Evolutionary conservation across 2,329 filamentous ascomycete genomes (phyloP).

Genomic region (Colletotrichum truncatum): DNA sequence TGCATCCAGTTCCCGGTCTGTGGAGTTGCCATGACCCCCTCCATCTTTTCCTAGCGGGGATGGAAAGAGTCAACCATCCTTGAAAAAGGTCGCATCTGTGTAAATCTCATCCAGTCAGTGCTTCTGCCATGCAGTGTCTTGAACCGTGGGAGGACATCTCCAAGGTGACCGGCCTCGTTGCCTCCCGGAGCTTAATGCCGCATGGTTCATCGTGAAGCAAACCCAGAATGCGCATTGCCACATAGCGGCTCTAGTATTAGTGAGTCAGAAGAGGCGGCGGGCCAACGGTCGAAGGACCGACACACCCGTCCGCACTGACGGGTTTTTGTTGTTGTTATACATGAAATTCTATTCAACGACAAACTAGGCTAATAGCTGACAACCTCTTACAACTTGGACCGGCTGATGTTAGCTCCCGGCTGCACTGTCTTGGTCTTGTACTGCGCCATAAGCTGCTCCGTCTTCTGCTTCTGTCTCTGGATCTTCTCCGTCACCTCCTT

Average conservation of each 20-base stretch:
- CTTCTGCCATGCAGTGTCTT: not conserved
- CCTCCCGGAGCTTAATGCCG: slow-evolving; percentile 15
- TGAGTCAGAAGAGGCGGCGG: slow-evolving; percentile 28
- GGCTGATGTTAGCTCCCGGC: slow-evolving; percentile 61
- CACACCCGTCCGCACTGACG: not conserved
- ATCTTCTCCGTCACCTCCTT: slow-evolving; percentile 69
- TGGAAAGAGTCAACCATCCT: not conserved
- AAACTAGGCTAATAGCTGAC: not conserved
- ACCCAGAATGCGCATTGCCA: not conserved
- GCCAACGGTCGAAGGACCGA: slow-evolving; percentile 13
- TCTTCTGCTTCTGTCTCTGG: slow-evolving; percentile 70
- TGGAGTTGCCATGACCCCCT: slow-evolving; percentile 15
- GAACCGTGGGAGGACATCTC: slow-evolving; percentile 15
- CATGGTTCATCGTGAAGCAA: slow-evolving; percentile 1
- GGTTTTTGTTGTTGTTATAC: slow-evolving; percentile 10
- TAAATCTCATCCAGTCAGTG: slow-evolving; percentile 12
- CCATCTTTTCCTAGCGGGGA: not conserved
- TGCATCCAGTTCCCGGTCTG: slow-evolving; percentile 3
- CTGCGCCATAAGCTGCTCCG: slow-evolving; percentile 71
- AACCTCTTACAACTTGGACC: slow-evolving; percentile 52
- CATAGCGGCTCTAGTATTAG: not conserved
- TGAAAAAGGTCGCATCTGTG: slow-evolving; percentile 8
- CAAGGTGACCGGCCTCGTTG: slow-evolving; percentile 14
- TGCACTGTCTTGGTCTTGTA: slow-evolving; percentile 58
- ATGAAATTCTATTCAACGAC: not conserved